Evolutionary conservation across 805 yeast species (phyloP).

Genomic region (Ogataea paradorogensis): DNA sequence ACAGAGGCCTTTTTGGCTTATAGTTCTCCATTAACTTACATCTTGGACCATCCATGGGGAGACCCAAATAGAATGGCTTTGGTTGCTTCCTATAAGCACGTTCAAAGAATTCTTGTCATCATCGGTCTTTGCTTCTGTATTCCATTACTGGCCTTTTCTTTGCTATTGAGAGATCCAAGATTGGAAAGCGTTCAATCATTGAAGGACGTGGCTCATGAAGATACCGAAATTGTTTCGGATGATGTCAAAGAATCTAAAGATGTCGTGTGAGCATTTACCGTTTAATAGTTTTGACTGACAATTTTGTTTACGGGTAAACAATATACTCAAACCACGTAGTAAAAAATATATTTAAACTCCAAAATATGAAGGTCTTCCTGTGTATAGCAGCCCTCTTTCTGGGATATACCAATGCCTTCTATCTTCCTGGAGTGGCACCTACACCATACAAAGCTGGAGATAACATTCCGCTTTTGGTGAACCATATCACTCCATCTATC

Average conservation of each 20-base stretch:
- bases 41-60: slow-evolving; percentile 53
- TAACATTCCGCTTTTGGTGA: slow-evolving; percentile 73
- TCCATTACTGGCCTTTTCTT: slow-evolving; percentile 45
- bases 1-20: slow-evolving; percentile 47
- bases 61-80: slow-evolving; percentile 57
- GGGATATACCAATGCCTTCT: slow-evolving; percentile 53
- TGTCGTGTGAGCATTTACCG: neutral
- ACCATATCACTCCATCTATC: slow-evolving; percentile 82
- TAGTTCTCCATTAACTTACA: slow-evolving; percentile 51
- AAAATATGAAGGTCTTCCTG: slow-evolving; percentile 7
- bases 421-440: slow-evolving; percentile 95
- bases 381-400: slow-evolving; percentile 8
- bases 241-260: neutral
- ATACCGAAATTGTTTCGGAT: neutral
- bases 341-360: slow-evolving; percentile 2
- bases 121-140: slow-evolving; percentile 55
- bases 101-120: slow-evolving; percentile 56
- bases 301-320: neutral
- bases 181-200: slow-evolving; percentile 20
- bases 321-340: slow-evolving; percentile 7
- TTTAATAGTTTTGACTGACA: neutral
- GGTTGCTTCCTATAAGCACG: slow-evolving; percentile 54
- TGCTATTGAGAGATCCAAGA: slow-evolving; percentile 47
- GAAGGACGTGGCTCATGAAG: slow-evolving; percentile 7
- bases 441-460: slow-evolving; percentile 78